Evolutionary conservation across 2,329 filamentous ascomycete genomes (phyloP).

Genomic region (Ophiostoma ips): DNA sequence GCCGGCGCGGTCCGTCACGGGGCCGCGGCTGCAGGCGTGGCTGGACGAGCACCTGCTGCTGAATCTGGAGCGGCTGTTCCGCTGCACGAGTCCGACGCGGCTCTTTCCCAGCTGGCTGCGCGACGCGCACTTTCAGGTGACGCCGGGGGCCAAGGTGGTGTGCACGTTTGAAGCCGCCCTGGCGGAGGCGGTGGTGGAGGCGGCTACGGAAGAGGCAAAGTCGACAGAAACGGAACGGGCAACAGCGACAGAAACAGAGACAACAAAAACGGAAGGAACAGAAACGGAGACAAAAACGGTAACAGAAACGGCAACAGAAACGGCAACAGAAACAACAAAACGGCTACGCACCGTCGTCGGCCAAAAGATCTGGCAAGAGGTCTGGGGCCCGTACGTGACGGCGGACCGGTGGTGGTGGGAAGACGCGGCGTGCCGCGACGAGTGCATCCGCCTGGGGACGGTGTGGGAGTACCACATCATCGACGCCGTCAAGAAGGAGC

Average conservation of each 20-base stretch:
- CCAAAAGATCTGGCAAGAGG: slow-evolving; percentile 45
- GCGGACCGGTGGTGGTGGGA: slow-evolving; percentile 49
- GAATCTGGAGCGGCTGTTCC: slow-evolving; percentile 43
- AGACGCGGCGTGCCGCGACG: slow-evolving; percentile 36
- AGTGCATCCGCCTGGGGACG: slow-evolving; percentile 40
- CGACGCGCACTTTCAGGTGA: slow-evolving; percentile 36
- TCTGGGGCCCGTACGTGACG: slow-evolving; percentile 41
- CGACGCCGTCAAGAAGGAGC: slow-evolving; percentile 33
- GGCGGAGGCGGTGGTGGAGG: neutral
- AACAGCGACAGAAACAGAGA: neutral
- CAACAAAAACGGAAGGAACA: neutral
- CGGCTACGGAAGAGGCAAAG: too few species aligned
- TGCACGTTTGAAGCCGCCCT: slow-evolving; percentile 35
- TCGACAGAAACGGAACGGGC: neutral
- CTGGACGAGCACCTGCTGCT: slow-evolving; percentile 45
- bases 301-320: neutral
- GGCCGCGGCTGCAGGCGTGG: slow-evolving; percentile 45
- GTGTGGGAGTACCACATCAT: slow-evolving; percentile 46
- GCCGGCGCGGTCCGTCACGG: slow-evolving; percentile 40
- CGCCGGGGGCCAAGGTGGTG: slow-evolving; percentile 32
- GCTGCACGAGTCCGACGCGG: slow-evolving; percentile 44
- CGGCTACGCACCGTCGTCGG: slow-evolving; percentile 36
- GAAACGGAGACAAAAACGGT: neutral
- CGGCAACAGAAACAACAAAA: slow-evolving; percentile 17
- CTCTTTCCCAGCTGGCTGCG: slow-evolving; percentile 46